Conservation (phyloP, 768 basidiomycete genomes). For the Termitomyces sp. region DNA sequence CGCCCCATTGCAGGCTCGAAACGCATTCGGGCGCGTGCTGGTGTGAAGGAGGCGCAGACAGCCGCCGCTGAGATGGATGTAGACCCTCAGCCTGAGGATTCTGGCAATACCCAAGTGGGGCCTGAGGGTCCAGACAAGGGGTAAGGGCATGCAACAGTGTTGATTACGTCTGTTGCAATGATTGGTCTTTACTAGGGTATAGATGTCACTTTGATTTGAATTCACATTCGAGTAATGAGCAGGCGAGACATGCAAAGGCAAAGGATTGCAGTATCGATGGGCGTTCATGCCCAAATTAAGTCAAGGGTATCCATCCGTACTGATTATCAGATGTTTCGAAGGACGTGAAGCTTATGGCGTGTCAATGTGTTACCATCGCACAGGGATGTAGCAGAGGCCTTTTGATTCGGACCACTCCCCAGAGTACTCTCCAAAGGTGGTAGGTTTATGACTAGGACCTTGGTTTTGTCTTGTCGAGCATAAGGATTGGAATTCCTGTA, state of each 20-base stretch:
- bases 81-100: background rate
- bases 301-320: background rate
- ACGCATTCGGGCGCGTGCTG: background rate
- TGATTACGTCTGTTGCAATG: background rate
- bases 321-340: background rate
- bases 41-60: background rate
- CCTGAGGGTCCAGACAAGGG: background rate
- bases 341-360: too few relatives aligned
- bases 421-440: too few relatives aligned
- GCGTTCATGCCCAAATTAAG: background rate
- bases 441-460: too few relatives aligned
- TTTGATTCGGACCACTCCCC: too few relatives aligned
- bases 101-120: background rate
- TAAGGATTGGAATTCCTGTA: too few relatives aligned
- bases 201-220: background rate
- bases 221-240: background rate
- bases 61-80: background rate
- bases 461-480: too few relatives aligned
- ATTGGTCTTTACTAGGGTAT: background rate
- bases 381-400: too few relatives aligned
- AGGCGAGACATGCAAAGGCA: background rate
- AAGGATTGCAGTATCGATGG: background rate
- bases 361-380: too few relatives aligned
- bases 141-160: background rate
- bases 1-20: background rate